These are phyloP conservation scores for Paracoccidioides lutzii DNA, from an alignment of 2,329 filamentous ascomycete genomes.

Conservation along the genomic window DNA sequence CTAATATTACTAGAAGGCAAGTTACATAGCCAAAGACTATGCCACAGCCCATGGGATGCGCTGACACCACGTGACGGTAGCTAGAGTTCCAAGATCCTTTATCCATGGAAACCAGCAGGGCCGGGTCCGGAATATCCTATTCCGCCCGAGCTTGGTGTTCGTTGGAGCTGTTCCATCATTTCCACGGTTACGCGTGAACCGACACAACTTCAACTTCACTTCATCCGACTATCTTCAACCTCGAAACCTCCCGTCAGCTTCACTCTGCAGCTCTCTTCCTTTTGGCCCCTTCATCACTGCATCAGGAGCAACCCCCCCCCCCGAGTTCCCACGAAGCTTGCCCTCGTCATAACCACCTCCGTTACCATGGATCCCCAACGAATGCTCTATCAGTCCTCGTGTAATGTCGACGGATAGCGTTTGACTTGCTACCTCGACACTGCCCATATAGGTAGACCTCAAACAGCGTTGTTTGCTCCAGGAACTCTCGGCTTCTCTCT, in stretches of 20 bases:
- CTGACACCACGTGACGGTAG: no score
- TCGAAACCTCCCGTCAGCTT: background rate
- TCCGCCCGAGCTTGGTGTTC: background rate
- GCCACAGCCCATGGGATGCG: no score
- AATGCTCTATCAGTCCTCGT: background rate
- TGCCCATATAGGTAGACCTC: background rate
- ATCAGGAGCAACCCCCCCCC: background rate
- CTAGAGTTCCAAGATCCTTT: no score
- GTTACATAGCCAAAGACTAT: no score
- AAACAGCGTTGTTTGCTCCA: background rate
- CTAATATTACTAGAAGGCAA: no score
- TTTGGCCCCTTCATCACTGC: background rate
- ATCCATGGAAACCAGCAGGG: background rate
- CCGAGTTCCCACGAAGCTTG: background rate
- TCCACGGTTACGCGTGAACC: background rate
- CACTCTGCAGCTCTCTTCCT: background rate
- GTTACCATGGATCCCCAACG: background rate
- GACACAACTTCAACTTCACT: conserved; percentile 1
- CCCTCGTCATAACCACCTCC: background rate
- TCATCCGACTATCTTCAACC: background rate
- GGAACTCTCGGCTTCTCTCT: background rate
- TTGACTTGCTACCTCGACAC: background rate
- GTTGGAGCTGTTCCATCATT: no score
- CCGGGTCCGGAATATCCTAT: background rate
- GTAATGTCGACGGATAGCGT: conserved; percentile 4